Percentiles rank a stretch among this genome's conserved stretches.
Evolutionary conservation across 2,329 filamentous ascomycete species (phyloP).

Genomic region (Epichloe brachyelytri): DNA sequence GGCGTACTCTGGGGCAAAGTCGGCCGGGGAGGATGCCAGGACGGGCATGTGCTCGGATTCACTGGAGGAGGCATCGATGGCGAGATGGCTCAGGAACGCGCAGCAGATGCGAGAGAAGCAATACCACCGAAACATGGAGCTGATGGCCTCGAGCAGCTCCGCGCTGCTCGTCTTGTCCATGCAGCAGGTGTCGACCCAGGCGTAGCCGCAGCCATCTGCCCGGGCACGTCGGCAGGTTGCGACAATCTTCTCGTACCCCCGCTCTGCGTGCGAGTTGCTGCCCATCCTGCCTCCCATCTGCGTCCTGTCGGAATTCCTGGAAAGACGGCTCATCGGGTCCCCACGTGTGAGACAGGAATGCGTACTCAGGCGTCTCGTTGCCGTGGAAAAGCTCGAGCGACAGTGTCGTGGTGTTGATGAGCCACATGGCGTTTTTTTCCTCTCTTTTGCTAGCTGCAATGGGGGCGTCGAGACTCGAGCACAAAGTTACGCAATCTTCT

Average conservation of each 20-base stretch:
- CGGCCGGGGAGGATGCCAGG: neutral
- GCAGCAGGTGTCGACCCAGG: slow-evolving; percentile 11
- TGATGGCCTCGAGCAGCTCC: slow-evolving; percentile 8
- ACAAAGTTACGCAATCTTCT: too few relatives aligned
- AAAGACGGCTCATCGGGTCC: too few relatives aligned
- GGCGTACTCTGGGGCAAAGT: neutral
- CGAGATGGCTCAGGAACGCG: neutral
- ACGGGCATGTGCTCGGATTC: neutral
- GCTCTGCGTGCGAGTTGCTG: neutral
- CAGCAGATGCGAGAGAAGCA: slow-evolving; percentile 1
- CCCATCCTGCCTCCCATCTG: too few relatives aligned
- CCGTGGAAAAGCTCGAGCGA: too few relatives aligned
- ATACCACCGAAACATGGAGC: slow-evolving; percentile 11
- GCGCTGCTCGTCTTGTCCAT: slow-evolving; percentile 8
- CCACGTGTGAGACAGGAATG: too few relatives aligned
- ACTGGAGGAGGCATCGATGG: too few relatives aligned
- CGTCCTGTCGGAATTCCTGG: neutral
- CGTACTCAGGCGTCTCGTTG: too few relatives aligned
- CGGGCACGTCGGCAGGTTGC: neutral
- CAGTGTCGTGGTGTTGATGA: too few relatives aligned
- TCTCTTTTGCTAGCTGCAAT: too few relatives aligned
- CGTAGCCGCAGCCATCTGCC: neutral
- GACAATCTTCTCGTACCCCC: neutral
- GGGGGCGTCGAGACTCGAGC: too few relatives aligned
- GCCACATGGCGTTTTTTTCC: too few relatives aligned